phyloP scores from a whole-genome alignment of 495 filamentous ascomycete genomes.

The Penicillium cinerascens region DNA sequence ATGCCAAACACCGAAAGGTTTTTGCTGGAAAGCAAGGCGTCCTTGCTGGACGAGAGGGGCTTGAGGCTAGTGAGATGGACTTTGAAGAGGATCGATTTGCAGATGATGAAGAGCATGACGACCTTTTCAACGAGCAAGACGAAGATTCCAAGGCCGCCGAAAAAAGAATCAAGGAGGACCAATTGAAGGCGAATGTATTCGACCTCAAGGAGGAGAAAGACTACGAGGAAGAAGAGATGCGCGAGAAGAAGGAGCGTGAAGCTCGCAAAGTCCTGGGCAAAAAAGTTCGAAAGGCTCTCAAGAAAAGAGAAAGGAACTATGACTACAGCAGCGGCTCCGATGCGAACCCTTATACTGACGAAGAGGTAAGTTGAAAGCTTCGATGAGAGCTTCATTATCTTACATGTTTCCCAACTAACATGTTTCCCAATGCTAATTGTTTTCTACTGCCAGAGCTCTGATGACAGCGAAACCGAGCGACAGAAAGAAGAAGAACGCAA shows the following conservation, averaged over 20 bases:
- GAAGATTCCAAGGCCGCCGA: conserved; percentile 86
- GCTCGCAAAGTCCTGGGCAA: conserved; percentile 68
- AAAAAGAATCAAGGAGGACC: conserved; percentile 80
- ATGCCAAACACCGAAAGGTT: conserved; percentile 46
- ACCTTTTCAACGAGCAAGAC: conserved; percentile 73
- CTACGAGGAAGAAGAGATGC: conserved; percentile 73
- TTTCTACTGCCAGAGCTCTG: conserved; percentile 32
- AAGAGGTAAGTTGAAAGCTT: conserved; percentile 33
- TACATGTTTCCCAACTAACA: too few species aligned
- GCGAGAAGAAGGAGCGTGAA: conserved; percentile 64
- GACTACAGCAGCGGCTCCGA: conserved; percentile 76
- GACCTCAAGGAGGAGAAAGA: conserved; percentile 80
- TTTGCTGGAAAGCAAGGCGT: conserved; percentile 41
- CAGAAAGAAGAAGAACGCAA: conserved; percentile 68
- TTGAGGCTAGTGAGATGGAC: conserved; percentile 57
- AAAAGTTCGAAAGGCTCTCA: conserved; percentile 69
- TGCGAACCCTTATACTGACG: conserved; percentile 69
- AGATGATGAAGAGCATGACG: conserved; percentile 83
- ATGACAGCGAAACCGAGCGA: conserved; percentile 48
- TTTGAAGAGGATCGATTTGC: conserved; percentile 68
- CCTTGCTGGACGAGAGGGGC: conserved; percentile 39
- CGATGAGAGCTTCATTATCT: too few species aligned
- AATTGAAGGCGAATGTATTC: conserved; percentile 82
- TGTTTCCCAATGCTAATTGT: conserved; percentile 3
- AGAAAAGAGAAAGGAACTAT: conserved; percentile 78